Evolutionary conservation across 2,329 filamentous ascomycete genomes (phyloP), one percentile per base, ranked within the genome.

Genomic region (Berkeleyomyces rouxiae): DNA sequence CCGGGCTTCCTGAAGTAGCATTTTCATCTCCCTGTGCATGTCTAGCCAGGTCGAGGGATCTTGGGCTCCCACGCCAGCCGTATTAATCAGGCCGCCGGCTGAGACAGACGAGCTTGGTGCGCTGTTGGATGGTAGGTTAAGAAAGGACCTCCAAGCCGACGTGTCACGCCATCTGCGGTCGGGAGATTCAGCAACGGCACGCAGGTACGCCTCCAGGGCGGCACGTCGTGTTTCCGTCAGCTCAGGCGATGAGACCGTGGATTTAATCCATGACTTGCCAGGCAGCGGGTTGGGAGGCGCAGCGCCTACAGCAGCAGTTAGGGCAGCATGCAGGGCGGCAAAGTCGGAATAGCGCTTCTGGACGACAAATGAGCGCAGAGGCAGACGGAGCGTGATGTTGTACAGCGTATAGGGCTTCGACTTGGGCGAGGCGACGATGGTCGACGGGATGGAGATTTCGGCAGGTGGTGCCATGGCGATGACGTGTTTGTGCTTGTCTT

Each of bases 281-380:
- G 88, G 88, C 1, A 92, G 77, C 0, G 85, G 75, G 0, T 77
- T 76, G 0, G 88, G 88, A 6, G 88, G 87, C 23, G 86, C 72
- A 31, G 76, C 70, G 68, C 83, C 83, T 63, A 85, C 80, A 59
- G 82, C 76, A 47, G 79, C 74, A 23, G 78, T 77, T 7, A 95
- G 79, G 3, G 79, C 74, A 39, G 76, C 72, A 74, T 93, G 82
- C 13, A 95, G 82, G 57, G 77, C 72, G 62, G 77, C 76, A 70
- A 93, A 93, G 71, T 93, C 88, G 61, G 85, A 89, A 77, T 92
- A 95, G 68, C 88, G 86, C 73, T 91, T 92, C 69, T 85, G 83
- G 4, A 90, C 78, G 67, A 87, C 85, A 68, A 86, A 87, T 3
- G 86, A 87, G 58, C 86, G 83, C 11, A 92, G 79, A 0, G 88